phyloP scores from a whole-genome alignment of 306 rosid species.

The Castanopsis chinensis region DNA sequence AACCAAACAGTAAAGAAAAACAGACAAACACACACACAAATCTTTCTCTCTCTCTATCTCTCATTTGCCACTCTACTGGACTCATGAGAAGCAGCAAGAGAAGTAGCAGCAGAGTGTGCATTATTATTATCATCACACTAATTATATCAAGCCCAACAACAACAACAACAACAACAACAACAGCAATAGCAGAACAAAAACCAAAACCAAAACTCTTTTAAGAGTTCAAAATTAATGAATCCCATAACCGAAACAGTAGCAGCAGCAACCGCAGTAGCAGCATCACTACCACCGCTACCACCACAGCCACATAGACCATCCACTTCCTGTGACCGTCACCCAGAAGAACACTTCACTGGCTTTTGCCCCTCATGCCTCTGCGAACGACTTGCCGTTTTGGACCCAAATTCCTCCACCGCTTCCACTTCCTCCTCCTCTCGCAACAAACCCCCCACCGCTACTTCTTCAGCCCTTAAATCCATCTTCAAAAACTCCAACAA shows the following conservation, averaged over 20 bases:
- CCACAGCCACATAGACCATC: conserved; percentile 74
- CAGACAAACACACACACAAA: background rate
- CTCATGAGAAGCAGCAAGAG: background rate
- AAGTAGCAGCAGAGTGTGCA: conserved; percentile 32
- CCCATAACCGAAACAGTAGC: conserved; percentile 43
- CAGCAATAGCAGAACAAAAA: background rate
- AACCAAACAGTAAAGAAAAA: conserved; percentile 42
- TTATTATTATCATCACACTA: background rate
- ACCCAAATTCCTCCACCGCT: conserved; percentile 49
- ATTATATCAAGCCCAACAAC: no score
- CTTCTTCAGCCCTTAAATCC: conserved; percentile 90
- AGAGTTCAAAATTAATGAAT: conserved; percentile 55
- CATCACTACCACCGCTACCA: conserved; percentile 45
- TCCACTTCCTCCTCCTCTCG: conserved; percentile 49
- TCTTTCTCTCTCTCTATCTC: conserved; percentile 12
- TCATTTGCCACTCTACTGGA: conserved; percentile 26
- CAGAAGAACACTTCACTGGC: conserved; percentile 87
- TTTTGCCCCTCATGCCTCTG: conserved; percentile 99
- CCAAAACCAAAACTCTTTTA: conserved; percentile 22
- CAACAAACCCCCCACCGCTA: conserved; percentile 71
- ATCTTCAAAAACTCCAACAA: conserved; percentile 48
- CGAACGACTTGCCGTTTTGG: conserved; percentile 95
- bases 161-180: no score
- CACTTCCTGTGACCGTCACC: conserved; percentile 79
- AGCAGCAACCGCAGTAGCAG: conserved; percentile 17